A percentile compares a stretch with the other conserved stretches of the same genome.
Conservation (phyloP, 106 monocot species). For the Phalaenopsis equestris region DNA sequence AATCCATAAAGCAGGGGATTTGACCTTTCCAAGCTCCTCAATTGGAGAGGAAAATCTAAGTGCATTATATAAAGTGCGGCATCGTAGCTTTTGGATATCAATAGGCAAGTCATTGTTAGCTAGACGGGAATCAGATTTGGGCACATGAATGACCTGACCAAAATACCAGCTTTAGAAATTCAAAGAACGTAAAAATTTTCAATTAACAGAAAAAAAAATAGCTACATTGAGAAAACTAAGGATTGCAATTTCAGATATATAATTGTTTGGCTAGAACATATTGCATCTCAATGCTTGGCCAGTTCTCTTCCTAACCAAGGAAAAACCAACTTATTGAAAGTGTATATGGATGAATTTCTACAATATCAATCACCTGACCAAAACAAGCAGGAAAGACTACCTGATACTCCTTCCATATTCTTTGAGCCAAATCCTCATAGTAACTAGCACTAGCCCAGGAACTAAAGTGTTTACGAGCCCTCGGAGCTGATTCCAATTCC, state of each 20-base stretch:
- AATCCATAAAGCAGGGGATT: background rate
- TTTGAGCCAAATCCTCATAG: slow-evolving; percentile 56
- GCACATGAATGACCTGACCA: slow-evolving; percentile 81
- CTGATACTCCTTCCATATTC: slow-evolving; percentile 64
- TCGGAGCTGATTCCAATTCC: slow-evolving; percentile 57
- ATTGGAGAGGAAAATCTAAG: slow-evolving; percentile 81
- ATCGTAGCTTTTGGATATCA: slow-evolving; percentile 73
- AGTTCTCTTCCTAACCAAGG: no score
- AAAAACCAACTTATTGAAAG: background rate
- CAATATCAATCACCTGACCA: background rate
- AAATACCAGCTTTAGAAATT: background rate
- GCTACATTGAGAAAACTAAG: background rate
- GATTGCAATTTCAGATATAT: background rate
- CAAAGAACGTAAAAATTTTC: background rate
- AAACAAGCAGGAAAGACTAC: slow-evolving; percentile 25
- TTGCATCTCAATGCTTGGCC: no score
- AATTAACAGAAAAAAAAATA: background rate
- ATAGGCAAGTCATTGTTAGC: slow-evolving; percentile 89
- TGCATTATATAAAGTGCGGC: slow-evolving; percentile 67
- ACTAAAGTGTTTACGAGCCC: slow-evolving; percentile 84
- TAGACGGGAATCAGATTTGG: slow-evolving; percentile 91
- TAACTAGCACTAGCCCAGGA: slow-evolving; percentile 74
- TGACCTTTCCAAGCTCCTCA: slow-evolving; percentile 80
- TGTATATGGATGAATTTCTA: slow-evolving; percentile 1
- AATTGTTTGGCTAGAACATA: background rate